Evolutionary conservation across 2,329 filamentous ascomycete species (phyloP), one percentile per base, ranked within the genome.

Genomic region (Diaporthe caulivora): DNA sequence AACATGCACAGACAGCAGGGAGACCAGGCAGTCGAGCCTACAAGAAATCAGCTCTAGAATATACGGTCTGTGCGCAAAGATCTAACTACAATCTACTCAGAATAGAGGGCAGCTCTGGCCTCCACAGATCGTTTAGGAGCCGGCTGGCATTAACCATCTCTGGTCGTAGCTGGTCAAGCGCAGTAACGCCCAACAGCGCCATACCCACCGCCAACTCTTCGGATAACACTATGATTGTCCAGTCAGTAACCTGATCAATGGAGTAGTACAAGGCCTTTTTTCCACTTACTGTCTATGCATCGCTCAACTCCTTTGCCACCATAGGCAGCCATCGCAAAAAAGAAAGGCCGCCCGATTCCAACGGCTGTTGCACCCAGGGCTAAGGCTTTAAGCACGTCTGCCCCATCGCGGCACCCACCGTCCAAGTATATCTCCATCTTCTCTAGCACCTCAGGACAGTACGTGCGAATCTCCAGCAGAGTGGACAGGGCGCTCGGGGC

Each of bases 351-450:
- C 13, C 88, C 88, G 34, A 90, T 80, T 0, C 88, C 88, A 1
- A 86, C 87, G 1, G 86, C 87, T 29, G 83, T 89, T 0, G 87
- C 88, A 0, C 88, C 88, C 5, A 90, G 76, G 29, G 86, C 87
- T 21, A 90, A 78, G 2, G 87, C 87, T 75, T 90, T 90, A 55
- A 90, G 81, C 1, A 89, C 86, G 76, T 91, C 89, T 0, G 88
- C 87, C 0, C 89, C 89, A 34, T 87, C 82, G 47, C 86, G 84
- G 40, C 91, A 84, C 0, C 89, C 89, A 5, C 88, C 87, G 71
- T 91, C 89, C 7, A 90, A 80, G 70, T 86, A 87, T 2, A 91
- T 84, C 77, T 90, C 86, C 76, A 90, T 81, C 57, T 83, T 81
- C 24, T 84, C 82, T 57, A 90, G 86, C 1, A 90, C 81, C 44